phyloP scores from a whole-genome alignment of 164 flowering plant species.

The Vitis labrusca region DNA sequence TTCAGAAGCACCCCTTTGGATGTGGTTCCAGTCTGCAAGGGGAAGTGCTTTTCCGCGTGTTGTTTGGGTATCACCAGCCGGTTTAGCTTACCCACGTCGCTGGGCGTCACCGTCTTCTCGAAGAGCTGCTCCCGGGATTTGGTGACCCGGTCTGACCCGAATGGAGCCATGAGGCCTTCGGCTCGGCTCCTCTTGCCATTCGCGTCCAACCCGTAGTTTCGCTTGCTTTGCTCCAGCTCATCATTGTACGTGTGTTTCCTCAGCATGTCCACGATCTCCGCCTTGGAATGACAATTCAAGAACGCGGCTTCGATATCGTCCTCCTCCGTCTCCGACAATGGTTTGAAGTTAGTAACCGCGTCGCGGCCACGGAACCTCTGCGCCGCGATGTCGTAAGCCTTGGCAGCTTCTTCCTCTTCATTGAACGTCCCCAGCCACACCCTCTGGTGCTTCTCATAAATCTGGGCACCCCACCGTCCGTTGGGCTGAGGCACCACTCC shows the following conservation, averaged over 20 bases:
- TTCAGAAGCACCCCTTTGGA: conserved; percentile 57
- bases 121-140: conserved; percentile 58
- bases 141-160: conserved; percentile 15
- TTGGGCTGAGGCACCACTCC: conserved; percentile 77
- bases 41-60: conserved; percentile 87
- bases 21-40: conserved; percentile 38
- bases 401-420: conserved; percentile 55
- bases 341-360: conserved; percentile 61
- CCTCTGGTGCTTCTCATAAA: conserved; percentile 72
- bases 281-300: conserved; percentile 51
- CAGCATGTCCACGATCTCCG: conserved; percentile 67
- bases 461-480: conserved; percentile 76
- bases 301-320: conserved; percentile 36
- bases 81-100: conserved; percentile 95
- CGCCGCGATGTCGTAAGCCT: conserved; percentile 68
- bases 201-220: conserved; percentile 10
- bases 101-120: conserved; percentile 90
- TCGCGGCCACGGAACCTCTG: conserved; percentile 64
- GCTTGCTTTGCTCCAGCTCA: conserved; percentile 54
- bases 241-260: conserved; percentile 61
- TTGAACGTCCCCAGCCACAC: conserved; percentile 76
- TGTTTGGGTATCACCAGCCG: conserved; percentile 90
- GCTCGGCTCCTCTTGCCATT: not conserved
- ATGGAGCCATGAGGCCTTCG: not conserved
- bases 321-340: conserved; percentile 24